A percentile compares a stretch with the other conserved stretches of the same genome.
Evolutionary conservation across 2,329 filamentous ascomycete species (phyloP).

Genomic region (Cladosporium cucumerinum): DNA sequence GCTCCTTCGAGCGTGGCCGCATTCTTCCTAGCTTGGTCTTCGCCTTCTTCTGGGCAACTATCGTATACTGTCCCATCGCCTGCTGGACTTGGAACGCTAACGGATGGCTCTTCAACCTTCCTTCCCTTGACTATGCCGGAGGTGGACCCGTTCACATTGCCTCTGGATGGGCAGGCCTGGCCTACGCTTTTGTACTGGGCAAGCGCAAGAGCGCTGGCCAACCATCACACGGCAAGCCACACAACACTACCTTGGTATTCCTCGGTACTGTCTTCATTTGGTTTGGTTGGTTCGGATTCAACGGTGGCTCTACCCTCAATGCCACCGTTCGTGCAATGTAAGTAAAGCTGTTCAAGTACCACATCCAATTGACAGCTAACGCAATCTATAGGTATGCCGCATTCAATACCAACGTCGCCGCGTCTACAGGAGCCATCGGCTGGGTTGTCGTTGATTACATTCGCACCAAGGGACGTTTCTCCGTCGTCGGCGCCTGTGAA

Average conservation of each 20-base stretch:
- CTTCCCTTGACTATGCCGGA: constrained; percentile 59
- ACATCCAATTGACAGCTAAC: not conserved
- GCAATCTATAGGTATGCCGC: constrained; percentile 39
- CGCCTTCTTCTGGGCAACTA: constrained; percentile 60
- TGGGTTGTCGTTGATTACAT: constrained; percentile 55
- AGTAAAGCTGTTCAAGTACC: not conserved
- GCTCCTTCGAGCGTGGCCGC: constrained; percentile 61
- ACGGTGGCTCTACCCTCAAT: constrained; percentile 55
- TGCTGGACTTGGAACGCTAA: constrained; percentile 67
- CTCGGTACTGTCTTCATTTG: constrained; percentile 64
- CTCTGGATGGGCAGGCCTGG: constrained; percentile 60
- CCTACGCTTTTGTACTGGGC: constrained; percentile 62
- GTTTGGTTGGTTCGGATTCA: constrained; percentile 62
- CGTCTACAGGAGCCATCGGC: constrained; percentile 52
- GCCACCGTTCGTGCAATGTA: constrained; percentile 51
- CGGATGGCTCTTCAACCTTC: constrained; percentile 62
- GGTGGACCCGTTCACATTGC: constrained; percentile 64
- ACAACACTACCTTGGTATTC: constrained; percentile 62
- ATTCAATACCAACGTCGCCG: constrained; percentile 59
- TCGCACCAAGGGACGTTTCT: constrained; percentile 51
- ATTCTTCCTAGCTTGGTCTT: constrained; percentile 64
- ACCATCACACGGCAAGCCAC: constrained; percentile 53
- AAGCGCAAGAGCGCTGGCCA: constrained; percentile 52
- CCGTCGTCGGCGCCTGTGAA: constrained; percentile 55
- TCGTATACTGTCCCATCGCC: constrained; percentile 62